Evolutionary conservation across 2,329 filamentous ascomycete genomes (phyloP).

Genomic region (Leptographium radiaticola): DNA sequence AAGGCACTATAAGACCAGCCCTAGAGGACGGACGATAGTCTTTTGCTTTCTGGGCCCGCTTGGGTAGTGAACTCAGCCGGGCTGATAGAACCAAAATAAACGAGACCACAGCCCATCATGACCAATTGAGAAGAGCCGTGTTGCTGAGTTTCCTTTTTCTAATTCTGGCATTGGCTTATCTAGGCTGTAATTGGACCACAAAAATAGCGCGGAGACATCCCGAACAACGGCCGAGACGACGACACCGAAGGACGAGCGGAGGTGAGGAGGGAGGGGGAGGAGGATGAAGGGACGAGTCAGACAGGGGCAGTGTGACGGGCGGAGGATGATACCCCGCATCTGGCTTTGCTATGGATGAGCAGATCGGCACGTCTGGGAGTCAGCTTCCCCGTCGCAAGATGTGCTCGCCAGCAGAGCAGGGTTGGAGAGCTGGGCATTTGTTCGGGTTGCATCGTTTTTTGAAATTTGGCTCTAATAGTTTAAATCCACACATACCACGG

Average conservation of each 20-base stretch:
- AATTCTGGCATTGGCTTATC: conserved; percentile 3
- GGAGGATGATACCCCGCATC: not conserved
- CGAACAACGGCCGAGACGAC: not conserved
- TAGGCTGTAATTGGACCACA: conserved; percentile 18
- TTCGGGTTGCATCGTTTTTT: not conserved
- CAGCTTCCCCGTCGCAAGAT: not conserved
- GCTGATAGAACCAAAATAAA: conserved; percentile 9
- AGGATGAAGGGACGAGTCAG: not conserved
- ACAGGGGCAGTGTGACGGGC: not conserved
- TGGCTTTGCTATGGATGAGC: not conserved
- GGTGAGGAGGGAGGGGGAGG: not conserved
- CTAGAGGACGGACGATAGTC: not conserved
- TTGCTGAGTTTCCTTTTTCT: conserved; percentile 16
- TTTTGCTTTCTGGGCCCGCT: not conserved
- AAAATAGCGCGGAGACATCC: not conserved
- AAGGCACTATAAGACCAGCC: not conserved
- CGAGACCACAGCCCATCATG: conserved; percentile 5
- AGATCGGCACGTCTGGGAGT: not conserved
- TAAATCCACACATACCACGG: no score
- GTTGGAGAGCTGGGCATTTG: not conserved
- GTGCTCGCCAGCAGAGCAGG: not conserved
- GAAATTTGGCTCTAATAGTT: not conserved
- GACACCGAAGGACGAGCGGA: not conserved
- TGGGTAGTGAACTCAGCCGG: not conserved
- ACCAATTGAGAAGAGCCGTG: not conserved